Base-by-base conservation (phyloP, 495 filamentous ascomycete species). In the Aspergillus heteromorphus region DNA sequence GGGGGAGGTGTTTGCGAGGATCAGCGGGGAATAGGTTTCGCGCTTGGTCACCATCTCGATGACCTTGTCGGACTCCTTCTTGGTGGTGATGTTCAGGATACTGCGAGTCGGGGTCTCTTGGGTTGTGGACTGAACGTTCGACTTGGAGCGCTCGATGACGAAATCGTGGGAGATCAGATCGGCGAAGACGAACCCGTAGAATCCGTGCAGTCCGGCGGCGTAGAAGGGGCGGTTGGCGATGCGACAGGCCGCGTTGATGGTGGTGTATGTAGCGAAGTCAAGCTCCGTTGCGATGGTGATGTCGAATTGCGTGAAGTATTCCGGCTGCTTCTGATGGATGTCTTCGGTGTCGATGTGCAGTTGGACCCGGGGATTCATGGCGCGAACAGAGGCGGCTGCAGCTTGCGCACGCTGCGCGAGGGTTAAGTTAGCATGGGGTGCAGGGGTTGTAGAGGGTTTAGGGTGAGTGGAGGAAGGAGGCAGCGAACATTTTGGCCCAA, bases 141-240 rank as follows among this genome's bases (percentile, higher is more conserved):
- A 85, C 57, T 87, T 87, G 50, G 86, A 80, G 34, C 93, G 85
- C 73, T 95, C 85, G 56, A 96, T 84, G 36, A 93, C 83, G 57
- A 88, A 98, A 54, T 90, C 83, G 65, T 97, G 93, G 42, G 79
- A 77, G 62, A 95, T 88, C 11, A 98, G 77, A 65, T 98, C 93
- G 18, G 89, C 86, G 68, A 98, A 98, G 49, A 95, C 86, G 66
- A 88, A 98, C 25, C 95, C 95, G 70, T 95, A 96, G 63, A 97
- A 79, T 20, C 93, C 93, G 66, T 96, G 91, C 10, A 86, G 81
- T 42, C 83, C 85, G 17, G 89, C 88, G 25, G 91, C 91, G 70
- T 98, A 98, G 73, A 96, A 96, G 19, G 88, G 84, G 36, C 82
- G 80, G 55, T 81, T 77, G 51, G 85, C 79, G 19, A 92, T 71